Base-by-base conservation (phyloP, 106 monocot species). In the Dendrobium officinale region DNA sequence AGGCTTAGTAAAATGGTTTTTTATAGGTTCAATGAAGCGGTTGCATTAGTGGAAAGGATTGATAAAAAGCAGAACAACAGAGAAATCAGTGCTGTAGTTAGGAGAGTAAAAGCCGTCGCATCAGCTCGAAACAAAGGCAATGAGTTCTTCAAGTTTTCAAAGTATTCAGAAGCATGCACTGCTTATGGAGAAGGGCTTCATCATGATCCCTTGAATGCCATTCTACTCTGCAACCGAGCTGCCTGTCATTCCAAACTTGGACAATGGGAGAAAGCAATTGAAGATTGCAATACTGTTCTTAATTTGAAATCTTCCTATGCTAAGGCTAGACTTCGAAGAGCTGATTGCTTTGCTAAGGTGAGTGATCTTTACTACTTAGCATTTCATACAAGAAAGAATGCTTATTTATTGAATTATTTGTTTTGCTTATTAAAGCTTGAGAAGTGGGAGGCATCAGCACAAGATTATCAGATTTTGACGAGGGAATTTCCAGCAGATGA, bases 311-410 rank as follows among this genome's bases (percentile, higher is more conserved):
- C 93, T 44, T 80, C 88, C 0, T 96, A 92, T 74, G 78, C 77
- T 20, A 90, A 93, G 80, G 96, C 93, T 42, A 78, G 93, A 17
- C 82, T 91, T 13, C 85, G 93, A 77, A 85, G 93, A 86, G 96
- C 96, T 24, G 84, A 93, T 76, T 93, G 91, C 87, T 81, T 91
- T 83, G 80, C 86, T 26, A 93, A 92, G 96, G 93, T 96, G 40
- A 77, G 18, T 19, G 9, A 19, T n/a, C 15, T 40, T 33, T 19
- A 10, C 1, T 19, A 19, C 43, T 43, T 4, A 6, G 16, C 59
- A 15, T 5, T 20, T 29, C 0, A 76, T 26, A 67, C n/a, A 31
- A 0, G 27, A n/a, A 43, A 11, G 9, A 20, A 15, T 75, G 49
- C 13, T 37, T 4, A 5, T 66, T 70, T 11, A 51, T 55, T 70